Evolutionary conservation across 805 yeast species (phyloP), one percentile per base, ranked within the genome.

Genomic region (Lachancea thermotolerans): DNA sequence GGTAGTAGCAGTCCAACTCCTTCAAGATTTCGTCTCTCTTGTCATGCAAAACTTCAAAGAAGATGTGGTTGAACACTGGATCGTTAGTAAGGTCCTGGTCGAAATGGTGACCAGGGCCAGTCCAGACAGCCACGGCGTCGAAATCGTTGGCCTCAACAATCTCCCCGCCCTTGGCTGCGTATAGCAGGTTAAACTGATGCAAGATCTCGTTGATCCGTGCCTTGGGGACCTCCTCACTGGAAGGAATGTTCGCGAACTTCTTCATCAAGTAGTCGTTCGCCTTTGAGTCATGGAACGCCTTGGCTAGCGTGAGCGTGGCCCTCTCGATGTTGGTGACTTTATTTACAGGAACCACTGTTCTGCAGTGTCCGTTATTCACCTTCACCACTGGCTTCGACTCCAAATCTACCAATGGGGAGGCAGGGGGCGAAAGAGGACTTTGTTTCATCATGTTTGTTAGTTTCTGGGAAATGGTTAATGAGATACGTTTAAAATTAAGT

Each of bases 81-180:
- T 64, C 69, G 34, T 54, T 49, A 12, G 65, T 61, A 10, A 50
- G 43, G 12, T 54, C 51, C 15, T 58, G 52, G 17, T 56, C 54
- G 27, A 57, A 49, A 43, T 55, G 59, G 9, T 34, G 35, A 12
- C 58, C 56, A 27, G 66, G 67, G 11, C 49, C 41, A 10, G 59
- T 54, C 56, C 60, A 61, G 30, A 64, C 52, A 14, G 63, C 62
- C 16, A 59, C 66, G 21, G 67, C 66, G 49, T 64, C 60, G 49
- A 56, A 64, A 39, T 61, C 49, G 45, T 62, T 62, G 27, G 60
- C 57, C 45, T 65, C 61, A 28, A 55, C 53, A 11, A 64, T 40
- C 36, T 64, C 66, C 15, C 66, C 69, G 32, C 65, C 65, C 31
- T 57, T 42, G 46, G 63, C 65, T 37, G 53, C 44, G 44, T 56